A percentile compares a stretch with the other conserved stretches of the same genome.
Conservation (phyloP, 75 land plant genomes). For the Cryptomeria japonica region DNA sequence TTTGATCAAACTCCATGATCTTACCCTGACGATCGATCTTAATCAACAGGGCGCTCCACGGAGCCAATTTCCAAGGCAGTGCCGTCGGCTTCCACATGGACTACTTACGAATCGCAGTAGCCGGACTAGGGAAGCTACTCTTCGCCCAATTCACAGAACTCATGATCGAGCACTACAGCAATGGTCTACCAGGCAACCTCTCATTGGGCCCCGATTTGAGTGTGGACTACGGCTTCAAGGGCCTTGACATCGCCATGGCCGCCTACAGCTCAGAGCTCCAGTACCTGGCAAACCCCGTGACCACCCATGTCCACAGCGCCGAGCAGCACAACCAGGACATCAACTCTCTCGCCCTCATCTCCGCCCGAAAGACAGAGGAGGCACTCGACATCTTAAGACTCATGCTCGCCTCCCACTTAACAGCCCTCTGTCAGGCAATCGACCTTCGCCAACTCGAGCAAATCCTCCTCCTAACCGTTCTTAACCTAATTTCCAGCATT, state of each 20-base stretch:
- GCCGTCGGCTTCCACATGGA: conserved; percentile 23
- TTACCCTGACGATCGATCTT: too few species aligned
- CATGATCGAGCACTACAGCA: conserved; percentile 48
- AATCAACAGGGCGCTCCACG: neutral
- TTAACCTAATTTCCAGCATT: neutral
- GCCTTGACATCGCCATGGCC: conserved; percentile 61
- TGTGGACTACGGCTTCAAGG: conserved; percentile 50
- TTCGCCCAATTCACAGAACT: conserved; percentile 64
- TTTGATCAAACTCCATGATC: too few species aligned
- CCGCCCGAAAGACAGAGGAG: conserved; percentile 20
- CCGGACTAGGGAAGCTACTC: conserved; percentile 49
- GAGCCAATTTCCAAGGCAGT: neutral
- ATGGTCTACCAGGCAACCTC: conserved; percentile 49
- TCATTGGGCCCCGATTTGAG: conserved; percentile 36
- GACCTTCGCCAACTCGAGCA: conserved; percentile 25
- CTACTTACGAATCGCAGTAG: conserved; percentile 40
- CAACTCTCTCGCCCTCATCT: conserved; percentile 22
- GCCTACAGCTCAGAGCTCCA: conserved; percentile 57
- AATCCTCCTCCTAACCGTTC: neutral
- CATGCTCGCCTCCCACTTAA: conserved; percentile 34
- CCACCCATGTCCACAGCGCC: conserved; percentile 15
- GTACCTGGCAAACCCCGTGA: conserved; percentile 52
- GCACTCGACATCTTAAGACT: conserved; percentile 38
- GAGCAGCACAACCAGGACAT: conserved; percentile 20
- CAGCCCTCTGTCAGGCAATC: conserved; percentile 36